A percentile compares a stretch with the other conserved stretches of the same genome.
phyloP scores from a whole-genome alignment of 2,329 filamentous ascomycete species.

The Aspergillus proliferans region DNA sequence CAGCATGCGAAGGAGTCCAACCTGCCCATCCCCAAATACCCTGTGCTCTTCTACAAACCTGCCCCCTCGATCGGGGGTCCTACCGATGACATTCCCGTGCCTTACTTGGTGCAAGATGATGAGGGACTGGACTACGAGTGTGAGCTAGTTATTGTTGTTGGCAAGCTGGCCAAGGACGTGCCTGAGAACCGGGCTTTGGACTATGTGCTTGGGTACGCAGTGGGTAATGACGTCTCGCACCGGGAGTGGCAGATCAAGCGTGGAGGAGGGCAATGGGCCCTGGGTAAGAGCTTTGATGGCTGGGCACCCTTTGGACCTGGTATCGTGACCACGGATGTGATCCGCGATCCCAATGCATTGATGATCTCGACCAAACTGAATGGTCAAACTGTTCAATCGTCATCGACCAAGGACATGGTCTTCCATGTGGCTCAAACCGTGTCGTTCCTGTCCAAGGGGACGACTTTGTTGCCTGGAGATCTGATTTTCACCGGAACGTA shows the following conservation, averaged over 20 bases:
- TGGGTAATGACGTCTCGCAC: constrained; percentile 75
- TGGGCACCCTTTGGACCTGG: constrained; percentile 70
- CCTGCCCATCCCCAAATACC: constrained; percentile 63
- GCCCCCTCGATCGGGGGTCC: constrained; percentile 60
- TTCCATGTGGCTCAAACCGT: constrained; percentile 44
- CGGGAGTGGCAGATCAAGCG: constrained; percentile 67
- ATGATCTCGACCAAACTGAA: constrained; percentile 44
- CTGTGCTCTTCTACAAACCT: constrained; percentile 70
- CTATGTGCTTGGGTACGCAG: constrained; percentile 67
- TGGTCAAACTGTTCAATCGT: constrained; percentile 44
- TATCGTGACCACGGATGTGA: constrained; percentile 54
- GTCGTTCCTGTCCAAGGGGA: constrained; percentile 41
- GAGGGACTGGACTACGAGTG: constrained; percentile 73
- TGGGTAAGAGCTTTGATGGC: constrained; percentile 69
- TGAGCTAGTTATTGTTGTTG: constrained; percentile 69
- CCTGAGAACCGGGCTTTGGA: constrained; percentile 60
- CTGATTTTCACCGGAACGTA: constrained; percentile 42
- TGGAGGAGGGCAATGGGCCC: constrained; percentile 63
- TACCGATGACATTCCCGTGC: constrained; percentile 60
- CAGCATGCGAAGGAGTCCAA: constrained; percentile 65
- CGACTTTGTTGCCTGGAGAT: constrained; percentile 36
- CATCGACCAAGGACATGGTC: constrained; percentile 44
- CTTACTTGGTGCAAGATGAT: constrained; percentile 57
- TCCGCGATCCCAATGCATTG: constrained; percentile 36
- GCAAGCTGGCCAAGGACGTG: constrained; percentile 60